These are phyloP conservation scores for Tubosaeta brunneosetosa DNA, from an alignment of 768 basidiomycete species.

Conservation along the genomic window DNA sequence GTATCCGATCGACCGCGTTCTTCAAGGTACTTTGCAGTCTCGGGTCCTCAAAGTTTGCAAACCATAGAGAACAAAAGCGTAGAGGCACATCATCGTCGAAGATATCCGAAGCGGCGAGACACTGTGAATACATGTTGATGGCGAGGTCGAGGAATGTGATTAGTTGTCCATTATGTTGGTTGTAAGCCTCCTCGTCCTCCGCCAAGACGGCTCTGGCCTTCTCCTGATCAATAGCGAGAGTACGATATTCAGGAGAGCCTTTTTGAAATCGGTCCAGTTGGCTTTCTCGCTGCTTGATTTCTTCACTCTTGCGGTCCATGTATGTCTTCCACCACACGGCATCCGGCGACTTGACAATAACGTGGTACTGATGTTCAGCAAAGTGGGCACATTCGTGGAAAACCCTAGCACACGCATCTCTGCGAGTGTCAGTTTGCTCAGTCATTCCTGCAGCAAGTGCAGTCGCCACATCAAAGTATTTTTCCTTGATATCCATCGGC, in stretches of 20 bases:
- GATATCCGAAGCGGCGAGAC: conserved; percentile 61
- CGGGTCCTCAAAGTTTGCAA: conserved; percentile 72
- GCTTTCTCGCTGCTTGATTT: conserved; percentile 53
- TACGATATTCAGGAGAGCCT: conserved; percentile 16
- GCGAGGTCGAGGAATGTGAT: conserved; percentile 68
- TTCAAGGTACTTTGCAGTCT: conserved; percentile 41
- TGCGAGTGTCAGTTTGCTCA: conserved; percentile 17
- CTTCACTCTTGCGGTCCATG: conserved; percentile 63
- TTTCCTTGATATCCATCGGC: conserved; percentile 60
- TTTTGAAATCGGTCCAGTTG: conserved; percentile 26
- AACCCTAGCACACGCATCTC: conserved; percentile 47
- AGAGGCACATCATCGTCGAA: conserved; percentile 77
- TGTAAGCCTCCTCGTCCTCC: conserved; percentile 48
- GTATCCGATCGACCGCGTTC: conserved; percentile 52
- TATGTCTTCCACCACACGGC: conserved; percentile 66
- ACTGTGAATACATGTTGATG: conserved; percentile 80
- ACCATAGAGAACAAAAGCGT: conserved; percentile 87
- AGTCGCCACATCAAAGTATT: conserved; percentile 68
- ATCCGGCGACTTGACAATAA: conserved; percentile 65
- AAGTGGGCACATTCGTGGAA: conserved; percentile 84
- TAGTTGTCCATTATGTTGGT: conserved; percentile 40
- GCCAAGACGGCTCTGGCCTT: conserved; percentile 47
- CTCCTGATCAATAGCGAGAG: conserved; percentile 34
- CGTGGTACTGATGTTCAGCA: conserved; percentile 82
- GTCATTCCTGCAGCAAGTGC: conserved; percentile 25